phyloP scores from a whole-genome alignment of 164 flowering plant species.

The Dillenia suffruticosa region DNA sequence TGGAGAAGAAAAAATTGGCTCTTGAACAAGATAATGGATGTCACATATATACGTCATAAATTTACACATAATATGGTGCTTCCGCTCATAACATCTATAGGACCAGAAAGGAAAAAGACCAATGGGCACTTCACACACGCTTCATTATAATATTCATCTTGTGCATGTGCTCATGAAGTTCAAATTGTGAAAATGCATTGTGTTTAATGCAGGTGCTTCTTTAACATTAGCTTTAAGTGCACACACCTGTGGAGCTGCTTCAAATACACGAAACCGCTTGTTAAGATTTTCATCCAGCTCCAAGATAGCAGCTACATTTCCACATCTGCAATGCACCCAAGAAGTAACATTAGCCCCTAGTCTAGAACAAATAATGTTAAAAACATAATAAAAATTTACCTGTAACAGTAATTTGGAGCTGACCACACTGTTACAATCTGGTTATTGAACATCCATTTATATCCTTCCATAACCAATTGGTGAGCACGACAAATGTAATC shows the following conservation, averaged over 20 bases:
- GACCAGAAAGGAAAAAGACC: background rate
- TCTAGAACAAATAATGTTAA: background rate
- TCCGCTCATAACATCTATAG: background rate
- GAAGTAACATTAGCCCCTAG: conserved; percentile 1
- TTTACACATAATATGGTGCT: too few relatives aligned
- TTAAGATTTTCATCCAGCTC: conserved; percentile 94
- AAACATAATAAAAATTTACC: conserved; percentile 31
- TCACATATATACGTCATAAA: too few relatives aligned
- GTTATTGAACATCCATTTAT: conserved; percentile 96
- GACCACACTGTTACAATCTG: conserved; percentile 99
- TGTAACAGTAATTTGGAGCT: conserved; percentile 99
- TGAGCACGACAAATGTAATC: conserved; percentile 98
- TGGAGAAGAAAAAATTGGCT: too few relatives aligned
- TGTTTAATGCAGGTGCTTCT: background rate
- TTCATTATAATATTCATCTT: background rate
- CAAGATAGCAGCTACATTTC: conserved; percentile 98
- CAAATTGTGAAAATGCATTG: background rate
- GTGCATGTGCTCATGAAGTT: background rate
- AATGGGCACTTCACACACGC: background rate
- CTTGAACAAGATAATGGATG: too few relatives aligned
- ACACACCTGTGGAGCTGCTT: conserved; percentile 97
- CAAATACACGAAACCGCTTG: conserved; percentile 88
- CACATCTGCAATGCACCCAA: conserved; percentile 67
- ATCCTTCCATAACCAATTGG: conserved; percentile 99
- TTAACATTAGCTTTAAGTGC: background rate